These are phyloP conservation scores for Helianthus tuberosus DNA, from an alignment of 129 eudicot genomes.

Conservation along the genomic window DNA sequence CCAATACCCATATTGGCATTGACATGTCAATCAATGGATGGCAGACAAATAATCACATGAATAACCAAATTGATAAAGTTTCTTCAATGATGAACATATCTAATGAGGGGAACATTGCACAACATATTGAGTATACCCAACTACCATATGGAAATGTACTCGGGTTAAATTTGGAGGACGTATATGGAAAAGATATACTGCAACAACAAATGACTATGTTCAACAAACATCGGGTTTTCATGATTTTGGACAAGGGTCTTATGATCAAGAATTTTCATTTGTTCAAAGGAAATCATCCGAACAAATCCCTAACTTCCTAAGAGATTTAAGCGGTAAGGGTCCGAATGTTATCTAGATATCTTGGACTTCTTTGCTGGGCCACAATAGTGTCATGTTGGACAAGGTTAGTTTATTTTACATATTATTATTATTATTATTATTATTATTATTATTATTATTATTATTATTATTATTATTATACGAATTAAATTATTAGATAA, in stretches of 20 bases:
- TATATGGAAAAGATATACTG: neutral
- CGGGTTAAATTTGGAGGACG: neutral
- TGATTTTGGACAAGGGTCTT: slow-evolving; percentile 8
- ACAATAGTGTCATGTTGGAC: no score
- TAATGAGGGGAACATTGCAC: slow-evolving; percentile 1
- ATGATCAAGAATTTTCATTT: slow-evolving; percentile 2
- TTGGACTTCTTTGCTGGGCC: no score
- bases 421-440: no score
- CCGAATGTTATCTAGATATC: no score
- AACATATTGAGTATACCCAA: neutral
- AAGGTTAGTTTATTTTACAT: no score
- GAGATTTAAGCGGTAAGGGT: no score
- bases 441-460: neutral
- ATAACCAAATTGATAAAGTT: neutral
- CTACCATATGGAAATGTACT: slow-evolving; percentile 11
- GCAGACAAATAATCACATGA: slow-evolving; percentile 13
- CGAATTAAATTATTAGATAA: slow-evolving; percentile 17
- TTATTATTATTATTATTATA: no score
- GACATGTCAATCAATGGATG: slow-evolving; percentile 22
- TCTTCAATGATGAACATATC: neutral
- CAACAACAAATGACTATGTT: neutral
- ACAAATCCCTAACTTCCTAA: neutral
- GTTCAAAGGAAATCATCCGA: slow-evolving; percentile 1
- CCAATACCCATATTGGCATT: slow-evolving; percentile 5
- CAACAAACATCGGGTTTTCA: slow-evolving; percentile 5